Evolutionary conservation across 2,329 filamentous ascomycete species (phyloP).

Genomic region (Botryotinia calthae): DNA sequence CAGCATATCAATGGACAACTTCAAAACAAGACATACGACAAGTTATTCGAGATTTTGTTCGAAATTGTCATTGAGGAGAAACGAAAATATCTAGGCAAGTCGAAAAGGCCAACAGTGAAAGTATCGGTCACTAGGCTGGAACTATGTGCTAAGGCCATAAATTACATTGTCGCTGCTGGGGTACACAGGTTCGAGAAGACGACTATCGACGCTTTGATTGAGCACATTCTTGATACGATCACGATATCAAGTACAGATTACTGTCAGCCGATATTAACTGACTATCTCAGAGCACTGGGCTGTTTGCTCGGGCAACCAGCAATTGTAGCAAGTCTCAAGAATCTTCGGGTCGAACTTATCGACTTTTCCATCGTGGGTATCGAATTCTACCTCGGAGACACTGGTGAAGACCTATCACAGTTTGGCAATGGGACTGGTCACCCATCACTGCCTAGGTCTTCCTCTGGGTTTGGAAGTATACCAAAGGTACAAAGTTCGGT

Average conservation of each 20-base stretch:
- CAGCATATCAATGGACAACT: conserved; percentile 65
- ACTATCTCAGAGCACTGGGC: conserved; percentile 76
- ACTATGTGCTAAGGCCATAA: conserved; percentile 68
- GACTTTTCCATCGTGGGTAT: conserved; percentile 66
- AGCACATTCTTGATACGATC: conserved; percentile 77
- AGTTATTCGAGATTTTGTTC: conserved; percentile 79
- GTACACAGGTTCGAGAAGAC: conserved; percentile 67
- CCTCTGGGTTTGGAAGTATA: conserved; percentile 25
- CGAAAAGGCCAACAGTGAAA: conserved; percentile 42
- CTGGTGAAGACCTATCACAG: conserved; percentile 26
- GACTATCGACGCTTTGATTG: conserved; percentile 73
- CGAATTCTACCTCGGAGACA: conserved; percentile 44
- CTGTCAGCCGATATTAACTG: conserved; percentile 66
- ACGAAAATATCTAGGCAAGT: conserved; percentile 48
- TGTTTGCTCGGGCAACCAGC: conserved; percentile 68
- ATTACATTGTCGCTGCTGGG: conserved; percentile 68
- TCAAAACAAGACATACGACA: conserved; percentile 55
- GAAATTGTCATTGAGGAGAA: conserved; percentile 66
- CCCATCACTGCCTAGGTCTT: conserved; percentile 2
- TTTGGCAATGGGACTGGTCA: conserved; percentile 33
- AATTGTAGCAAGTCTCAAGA: conserved; percentile 76
- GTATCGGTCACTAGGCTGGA: conserved; percentile 46
- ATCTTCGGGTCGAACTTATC: conserved; percentile 41
- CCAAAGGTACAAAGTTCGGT: conserved; percentile 30
- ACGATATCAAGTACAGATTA: conserved; percentile 59